Conservation (phyloP, 257 asterid species). For the Petunia secreta region DNA sequence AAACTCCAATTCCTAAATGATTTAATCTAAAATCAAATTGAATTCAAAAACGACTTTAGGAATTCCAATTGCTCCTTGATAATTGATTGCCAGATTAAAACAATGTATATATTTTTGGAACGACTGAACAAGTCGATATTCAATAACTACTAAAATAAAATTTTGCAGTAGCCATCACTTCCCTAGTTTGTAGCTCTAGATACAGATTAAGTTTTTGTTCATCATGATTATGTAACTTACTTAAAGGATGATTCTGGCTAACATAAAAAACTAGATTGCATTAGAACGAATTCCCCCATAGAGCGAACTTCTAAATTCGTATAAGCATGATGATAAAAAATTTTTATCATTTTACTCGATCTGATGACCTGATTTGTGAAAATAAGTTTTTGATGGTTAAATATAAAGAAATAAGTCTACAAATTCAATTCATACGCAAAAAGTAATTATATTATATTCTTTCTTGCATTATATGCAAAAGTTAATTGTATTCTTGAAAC, state of each 20-base stretch:
- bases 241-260: not conserved
- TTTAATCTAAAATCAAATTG: not conserved
- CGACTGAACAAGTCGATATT: constrained; percentile 11
- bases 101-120: not conserved
- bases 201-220: not conserved
- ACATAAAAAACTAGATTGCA: not conserved
- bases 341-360: not conserved
- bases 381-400: not conserved
- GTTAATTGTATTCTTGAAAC: too few species aligned
- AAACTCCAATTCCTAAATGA: too few species aligned
- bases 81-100: not conserved
- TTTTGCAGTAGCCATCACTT: not conserved
- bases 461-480: too few species aligned
- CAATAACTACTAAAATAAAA: not conserved
- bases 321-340: not conserved
- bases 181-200: constrained; percentile 5
- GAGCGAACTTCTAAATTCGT: not conserved
- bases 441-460: too few species aligned
- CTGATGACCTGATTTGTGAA: not conserved
- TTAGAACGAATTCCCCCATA: not conserved
- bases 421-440: not conserved
- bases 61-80: not conserved
- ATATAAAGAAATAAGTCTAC: not conserved
- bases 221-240: not conserved
- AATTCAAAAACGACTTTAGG: not conserved